A percentile compares a stretch with the other conserved stretches of the same genome.
These are phyloP conservation scores for Pichia sp. DNA, from an alignment of 1,139 yeast species.

Conservation along the genomic window DNA sequence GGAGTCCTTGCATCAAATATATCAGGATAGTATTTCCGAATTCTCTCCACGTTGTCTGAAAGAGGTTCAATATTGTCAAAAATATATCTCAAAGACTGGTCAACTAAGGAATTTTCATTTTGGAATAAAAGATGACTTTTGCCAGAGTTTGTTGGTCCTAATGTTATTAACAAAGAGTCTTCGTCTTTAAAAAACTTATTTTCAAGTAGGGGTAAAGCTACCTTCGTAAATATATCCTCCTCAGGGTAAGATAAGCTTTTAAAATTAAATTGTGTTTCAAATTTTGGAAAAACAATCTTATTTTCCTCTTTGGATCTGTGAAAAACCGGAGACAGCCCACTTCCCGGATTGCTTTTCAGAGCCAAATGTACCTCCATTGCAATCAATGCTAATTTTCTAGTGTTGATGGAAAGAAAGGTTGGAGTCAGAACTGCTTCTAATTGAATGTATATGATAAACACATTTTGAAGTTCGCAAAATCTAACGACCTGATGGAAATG, in stretches of 20 bases:
- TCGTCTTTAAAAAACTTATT: conserved; percentile 29
- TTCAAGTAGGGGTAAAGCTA: conserved; percentile 25
- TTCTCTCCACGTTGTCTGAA: conserved; percentile 7
- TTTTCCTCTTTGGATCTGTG: conserved; percentile 14
- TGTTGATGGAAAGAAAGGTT: no score
- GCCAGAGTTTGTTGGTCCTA: conserved; percentile 52
- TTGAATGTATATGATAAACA: no score
- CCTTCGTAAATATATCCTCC: conserved; percentile 15
- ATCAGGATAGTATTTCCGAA: conserved; percentile 12
- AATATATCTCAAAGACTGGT: conserved; percentile 21
- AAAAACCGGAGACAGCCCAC: conserved; percentile 8
- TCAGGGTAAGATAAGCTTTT: conserved; percentile 21
- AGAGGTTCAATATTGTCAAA: conserved; percentile 18
- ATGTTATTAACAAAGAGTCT: conserved; percentile 42
- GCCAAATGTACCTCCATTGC: conserved; percentile 29
- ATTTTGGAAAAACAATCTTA: conserved; percentile 24
- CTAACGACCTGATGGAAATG: neutral
- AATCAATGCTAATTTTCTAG: no score
- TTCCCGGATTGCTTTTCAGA: conserved; percentile 18
- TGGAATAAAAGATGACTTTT: conserved; percentile 36
- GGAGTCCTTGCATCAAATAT: conserved; percentile 4
- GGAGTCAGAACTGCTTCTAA: no score
- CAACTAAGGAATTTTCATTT: conserved; percentile 18
- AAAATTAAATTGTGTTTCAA: conserved; percentile 26
- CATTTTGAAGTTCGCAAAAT: no score